Base-by-base conservation (phyloP, 805 yeast species). In the Saturnispora hagleri region DNA sequence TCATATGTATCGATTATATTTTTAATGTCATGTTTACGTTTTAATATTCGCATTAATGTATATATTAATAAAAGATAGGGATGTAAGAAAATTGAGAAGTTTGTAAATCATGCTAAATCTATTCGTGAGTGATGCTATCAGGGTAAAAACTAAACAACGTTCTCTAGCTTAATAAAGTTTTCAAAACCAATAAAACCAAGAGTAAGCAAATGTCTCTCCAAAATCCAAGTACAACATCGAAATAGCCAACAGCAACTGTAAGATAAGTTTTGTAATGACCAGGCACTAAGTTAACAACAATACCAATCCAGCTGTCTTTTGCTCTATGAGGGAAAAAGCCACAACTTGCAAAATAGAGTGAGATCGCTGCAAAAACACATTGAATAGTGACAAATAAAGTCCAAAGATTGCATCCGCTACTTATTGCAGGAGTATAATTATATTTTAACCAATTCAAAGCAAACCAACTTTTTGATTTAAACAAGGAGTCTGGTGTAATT, bases 201-300 rank as follows among this genome's bases (percentile, higher is more conserved):
- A 66, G 56, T 17, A 66, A 53, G 20, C 66, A 51, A 20, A 66
- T 45, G 55, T 67, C 71, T 43, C 57, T 53, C 28, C 62, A 36
- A 40, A 61, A 55, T 28, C 58, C 57, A 13, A 50, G 35, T n/a
- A 59, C 50, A 5, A 66, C 18, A 45, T 66, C 69, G 41, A 58
- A 55, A 54, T 66, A 65, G 48, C 56, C 60, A 22, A 62, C 51
- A 2, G 58, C 47, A 41, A 56, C 47, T 13, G 53, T 52, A 17
- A 62, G 42, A 13, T 55, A 43, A 8, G 41, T 36, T 33, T 52
- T 58, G 40, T 51, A 54, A 5, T 49, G 52, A 4, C 54, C 55
- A 1, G 68, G 64, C 10, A 66, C 33, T 18, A 67, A 57, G 2
- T 56, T 57, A 15, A 59, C 57, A 12, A 59, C 44, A 31, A 62